phyloP scores from a whole-genome alignment of 495 filamentous ascomycete species.

The Penicillium silybi region DNA sequence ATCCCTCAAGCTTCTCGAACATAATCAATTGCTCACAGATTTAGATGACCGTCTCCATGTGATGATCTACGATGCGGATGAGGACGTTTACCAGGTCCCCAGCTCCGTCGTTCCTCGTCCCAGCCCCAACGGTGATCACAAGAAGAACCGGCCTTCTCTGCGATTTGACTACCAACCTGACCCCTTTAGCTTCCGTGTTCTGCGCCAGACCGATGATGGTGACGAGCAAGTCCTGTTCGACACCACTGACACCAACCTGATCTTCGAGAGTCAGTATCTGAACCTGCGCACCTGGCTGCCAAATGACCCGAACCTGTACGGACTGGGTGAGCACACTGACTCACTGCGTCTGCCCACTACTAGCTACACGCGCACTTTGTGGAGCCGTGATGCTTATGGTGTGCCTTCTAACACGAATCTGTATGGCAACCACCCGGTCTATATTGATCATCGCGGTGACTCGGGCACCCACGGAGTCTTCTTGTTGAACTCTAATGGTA shows the following conservation, averaged over 20 bases:
- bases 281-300: constrained; percentile 67
- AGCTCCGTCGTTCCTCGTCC: constrained; percentile 67
- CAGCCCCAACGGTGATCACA: neutral
- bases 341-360: constrained; percentile 65
- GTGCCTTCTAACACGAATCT: constrained; percentile 68
- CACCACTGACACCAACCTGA: constrained; percentile 60
- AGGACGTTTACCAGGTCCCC: constrained; percentile 75
- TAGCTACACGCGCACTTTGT: constrained; percentile 76
- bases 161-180: constrained; percentile 61
- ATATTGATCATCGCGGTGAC: constrained; percentile 69
- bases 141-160: constrained; percentile 31
- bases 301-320: constrained; percentile 66
- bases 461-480: constrained; percentile 78
- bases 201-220: constrained; percentile 15
- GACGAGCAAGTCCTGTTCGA: constrained; percentile 75
- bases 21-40: neutral
- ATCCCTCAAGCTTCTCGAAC: neutral
- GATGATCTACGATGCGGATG: constrained; percentile 72
- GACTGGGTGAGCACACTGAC: constrained; percentile 77
- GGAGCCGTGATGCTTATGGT: constrained; percentile 70
- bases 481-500: constrained; percentile 77
- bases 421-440: constrained; percentile 81
- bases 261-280: constrained; percentile 80
- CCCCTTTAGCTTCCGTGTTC: constrained; percentile 77
- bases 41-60: constrained; percentile 75